Evolutionary conservation across 208 protist genomes (phyloP), one percentile per base, ranked within the genome.

Genomic region (Crithidia expoeki): DNA sequence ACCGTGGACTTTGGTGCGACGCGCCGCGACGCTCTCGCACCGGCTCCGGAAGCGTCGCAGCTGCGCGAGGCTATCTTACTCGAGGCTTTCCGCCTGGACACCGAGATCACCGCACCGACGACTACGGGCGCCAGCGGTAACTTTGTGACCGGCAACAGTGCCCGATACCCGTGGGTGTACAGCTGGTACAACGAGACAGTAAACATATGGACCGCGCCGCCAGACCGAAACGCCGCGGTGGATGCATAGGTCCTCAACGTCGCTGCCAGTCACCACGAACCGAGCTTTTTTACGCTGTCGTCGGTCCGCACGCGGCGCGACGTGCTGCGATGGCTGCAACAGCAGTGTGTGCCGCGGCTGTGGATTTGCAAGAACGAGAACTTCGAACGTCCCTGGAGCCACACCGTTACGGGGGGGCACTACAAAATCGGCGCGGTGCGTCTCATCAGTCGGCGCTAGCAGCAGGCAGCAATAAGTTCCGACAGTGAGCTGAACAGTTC

Each of bases 11-110:
- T 56, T 17, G 44, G 27, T 50, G 28, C 49, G 14, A 21, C 76
- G 9, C 61, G 59, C 19, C 63, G 44, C n/a, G 47, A 34, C 21
- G 17, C 64, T 25, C 46, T 66, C 6, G 56, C 60, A 19, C 42
- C 72, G 34, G 28, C 67, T 19, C 38, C 32, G 25, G 17, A 0
- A 0, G 30, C 64, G 16, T 61, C 74, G 3, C 3, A 40, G 42
- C n/a, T 58, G 19, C 59, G 66, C 36, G 66, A 44, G 23, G 36
- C 46, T 0, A 64, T 80, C 5, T 27, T 80, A 51, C 50, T 77
- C 14, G 70, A 80, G n/a, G 72, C 73, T 2, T 76, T 81, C 28
- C 74, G 75, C 46, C 75, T 85, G 16, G 71, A 80, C 59, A 77
- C 74, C 28, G 71, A 84, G 63, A 27, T 17, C 11, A 33, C 32